Conservation (phyloP, 2,329 filamentous ascomycete genomes). For the Scortechinia acanthostroma region DNA sequence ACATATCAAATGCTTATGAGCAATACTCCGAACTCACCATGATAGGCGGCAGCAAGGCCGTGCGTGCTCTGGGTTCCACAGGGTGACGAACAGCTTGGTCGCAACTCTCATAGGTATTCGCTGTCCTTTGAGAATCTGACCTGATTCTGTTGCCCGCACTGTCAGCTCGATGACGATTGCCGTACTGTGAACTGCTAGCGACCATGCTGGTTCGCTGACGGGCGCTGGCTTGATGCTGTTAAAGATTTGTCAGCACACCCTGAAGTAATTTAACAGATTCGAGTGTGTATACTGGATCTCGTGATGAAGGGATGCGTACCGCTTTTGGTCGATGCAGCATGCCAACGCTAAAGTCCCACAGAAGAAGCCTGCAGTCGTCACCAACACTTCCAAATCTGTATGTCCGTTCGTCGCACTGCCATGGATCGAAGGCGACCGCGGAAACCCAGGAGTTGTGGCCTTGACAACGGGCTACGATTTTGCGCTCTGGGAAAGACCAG, state of each 20-base stretch:
- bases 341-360: slow-evolving; percentile 96
- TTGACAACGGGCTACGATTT: slow-evolving; percentile 83
- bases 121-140: slow-evolving; percentile 7
- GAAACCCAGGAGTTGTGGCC: slow-evolving; percentile 96
- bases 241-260: no score
- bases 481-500: slow-evolving; percentile 79
- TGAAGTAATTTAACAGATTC: slow-evolving; percentile 4
- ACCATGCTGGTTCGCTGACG: slow-evolving; percentile 33
- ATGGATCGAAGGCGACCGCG: slow-evolving; percentile 87
- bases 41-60: slow-evolving; percentile 82
- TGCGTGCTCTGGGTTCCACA: slow-evolving; percentile 77
- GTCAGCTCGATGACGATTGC: slow-evolving; percentile 49
- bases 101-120: slow-evolving; percentile 33
- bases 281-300: slow-evolving; percentile 8
- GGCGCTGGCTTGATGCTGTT: slow-evolving; percentile 10
- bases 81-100: slow-evolving; percentile 63
- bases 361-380: slow-evolving; percentile 79
- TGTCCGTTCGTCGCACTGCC: slow-evolving; percentile 90
- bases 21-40: slow-evolving; percentile 47
- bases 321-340: slow-evolving; percentile 90
- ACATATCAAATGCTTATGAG: slow-evolving; percentile 3
- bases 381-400: slow-evolving; percentile 95
- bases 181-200: slow-evolving; percentile 47
- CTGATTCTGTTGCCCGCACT: slow-evolving; percentile 64
- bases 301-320: slow-evolving; percentile 49